Conservation (phyloP, 805 yeast genomes). For the Starmerella potacharoeniae region DNA sequence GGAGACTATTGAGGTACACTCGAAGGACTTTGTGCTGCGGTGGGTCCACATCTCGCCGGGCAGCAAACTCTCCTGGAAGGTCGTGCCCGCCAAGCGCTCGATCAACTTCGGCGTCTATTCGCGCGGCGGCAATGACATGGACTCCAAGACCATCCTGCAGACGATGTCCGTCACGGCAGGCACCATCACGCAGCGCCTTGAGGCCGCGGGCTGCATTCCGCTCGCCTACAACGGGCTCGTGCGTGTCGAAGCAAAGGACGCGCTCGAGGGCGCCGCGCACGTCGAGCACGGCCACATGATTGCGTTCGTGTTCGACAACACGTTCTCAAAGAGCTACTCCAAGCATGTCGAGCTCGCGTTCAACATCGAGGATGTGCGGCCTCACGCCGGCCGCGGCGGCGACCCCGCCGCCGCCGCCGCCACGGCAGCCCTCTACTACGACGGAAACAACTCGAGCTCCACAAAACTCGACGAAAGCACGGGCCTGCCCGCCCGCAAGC, state of each 20-base stretch:
- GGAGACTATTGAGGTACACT: slow-evolving; percentile 87
- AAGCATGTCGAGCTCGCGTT: slow-evolving; percentile 60
- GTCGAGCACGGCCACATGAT: slow-evolving; percentile 48
- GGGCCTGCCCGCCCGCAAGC: not conserved
- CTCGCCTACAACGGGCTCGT: slow-evolving; percentile 41
- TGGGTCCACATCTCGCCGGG: slow-evolving; percentile 76
- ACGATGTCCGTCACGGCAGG: slow-evolving; percentile 18
- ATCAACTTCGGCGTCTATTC: slow-evolving; percentile 32
- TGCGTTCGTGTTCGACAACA: slow-evolving; percentile 87
- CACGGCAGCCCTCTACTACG: not conserved
- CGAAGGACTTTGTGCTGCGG: slow-evolving; percentile 77
- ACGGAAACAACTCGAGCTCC: not conserved
- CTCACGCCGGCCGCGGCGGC: not conserved
- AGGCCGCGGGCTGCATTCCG: slow-evolving; percentile 39
- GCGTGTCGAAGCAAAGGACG: slow-evolving; percentile 46
- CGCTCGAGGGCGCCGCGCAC: slow-evolving; percentile 51
- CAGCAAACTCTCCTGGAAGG: slow-evolving; percentile 61
- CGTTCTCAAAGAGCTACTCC: slow-evolving; percentile 73
- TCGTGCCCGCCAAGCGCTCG: slow-evolving; percentile 63
- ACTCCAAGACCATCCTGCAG: slow-evolving; percentile 18
- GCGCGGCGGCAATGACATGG: slow-evolving; percentile 14
- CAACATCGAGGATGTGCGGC: slow-evolving; percentile 6
- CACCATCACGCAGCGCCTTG: slow-evolving; percentile 39
- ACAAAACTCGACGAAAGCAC: not conserved
- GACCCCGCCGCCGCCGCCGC: slow-evolving; percentile 11